Evolutionary conservation across 2,329 filamentous ascomycete species (phyloP), one percentile per base, ranked within the genome.

Genomic region (Xylaria sp.): DNA sequence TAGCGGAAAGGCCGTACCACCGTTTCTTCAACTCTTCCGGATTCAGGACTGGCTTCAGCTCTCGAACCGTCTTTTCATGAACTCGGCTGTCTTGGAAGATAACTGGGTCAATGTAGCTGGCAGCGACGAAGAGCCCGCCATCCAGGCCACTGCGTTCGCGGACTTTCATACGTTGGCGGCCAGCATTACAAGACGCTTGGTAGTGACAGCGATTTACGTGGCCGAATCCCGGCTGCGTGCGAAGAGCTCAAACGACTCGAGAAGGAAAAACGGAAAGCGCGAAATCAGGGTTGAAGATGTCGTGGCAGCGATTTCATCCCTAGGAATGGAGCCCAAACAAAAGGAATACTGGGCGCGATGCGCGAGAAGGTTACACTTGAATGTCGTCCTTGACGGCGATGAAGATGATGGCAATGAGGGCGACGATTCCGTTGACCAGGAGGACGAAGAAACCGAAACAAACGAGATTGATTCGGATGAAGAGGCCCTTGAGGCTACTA

Each of bases 11-110:
- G 13, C 57, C 7, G 64, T 70, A 51, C 70, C 82, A 13, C 77
- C 79, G 1, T 82, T 83, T 54, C 76, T 81, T 1, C 72, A 77
- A 16, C 69, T 93, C 0, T 83, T 94, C 51, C 76, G 82, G 50
- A 69, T 86, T 2, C 72, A 75, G 2, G 78, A 75, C 8, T 91
- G 88, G 84, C 73, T 92, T 3, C 73, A 75, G 4, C 76, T 94
- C 3, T 87, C 89, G 0, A 78, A 82, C 51, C 77, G 78, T 1
- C 67, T 92, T 1, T 94, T 93, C 70, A 93, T 95, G 90, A 93
- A 92, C 61, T 80, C 80, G 10, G 71, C 77, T 1, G 76, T 82
- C 48, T 75, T 79, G 10, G 83, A 85, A 57, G 80, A 83, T 58
- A 92, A 90, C 69, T 95, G 90, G 90, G 77, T 76, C 39, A 78